Conservation (phyloP, 371 early-diverging fungal species). For the Haplosporangium sp. region DNA sequence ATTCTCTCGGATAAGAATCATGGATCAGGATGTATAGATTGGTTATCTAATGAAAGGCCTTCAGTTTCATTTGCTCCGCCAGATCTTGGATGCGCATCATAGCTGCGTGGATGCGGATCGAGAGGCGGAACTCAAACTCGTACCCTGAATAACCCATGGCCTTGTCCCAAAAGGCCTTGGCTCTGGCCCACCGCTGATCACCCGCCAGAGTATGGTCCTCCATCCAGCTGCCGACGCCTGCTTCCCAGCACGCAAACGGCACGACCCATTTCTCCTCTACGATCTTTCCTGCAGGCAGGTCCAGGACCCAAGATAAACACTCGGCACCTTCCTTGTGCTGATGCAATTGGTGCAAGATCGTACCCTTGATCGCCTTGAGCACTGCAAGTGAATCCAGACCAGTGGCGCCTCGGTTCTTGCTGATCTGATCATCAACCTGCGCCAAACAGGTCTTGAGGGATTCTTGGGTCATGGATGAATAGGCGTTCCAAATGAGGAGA, state of each 20-base stretch:
- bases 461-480: slow-evolving; percentile 62
- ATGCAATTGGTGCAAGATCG: slow-evolving; percentile 51
- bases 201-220: slow-evolving; percentile 30
- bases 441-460: slow-evolving; percentile 56
- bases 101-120: slow-evolving; percentile 50
- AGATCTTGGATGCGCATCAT: slow-evolving; percentile 45
- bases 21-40: no score
- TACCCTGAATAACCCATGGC: slow-evolving; percentile 60
- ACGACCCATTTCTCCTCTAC: slow-evolving; percentile 66
- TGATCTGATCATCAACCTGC: slow-evolving; percentile 58
- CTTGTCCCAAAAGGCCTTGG: slow-evolving; percentile 66
- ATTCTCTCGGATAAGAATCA: no score
- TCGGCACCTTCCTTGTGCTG: slow-evolving; percentile 50
- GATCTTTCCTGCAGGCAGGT: slow-evolving; percentile 60
- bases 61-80: slow-evolving; percentile 21
- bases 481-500: slow-evolving; percentile 67
- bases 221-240: slow-evolving; percentile 67
- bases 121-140: slow-evolving; percentile 67
- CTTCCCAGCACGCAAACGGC: slow-evolving; percentile 75
- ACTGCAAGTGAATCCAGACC: slow-evolving; percentile 41
- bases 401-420: slow-evolving; percentile 22
- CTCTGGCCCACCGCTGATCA: slow-evolving; percentile 56
- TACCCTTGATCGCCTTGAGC: slow-evolving; percentile 50
- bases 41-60: slow-evolving; percentile 14
- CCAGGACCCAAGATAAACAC: slow-evolving; percentile 68